Base-by-base conservation (phyloP, 2,329 filamentous ascomycete species). In the Diplodia mutila region DNA sequence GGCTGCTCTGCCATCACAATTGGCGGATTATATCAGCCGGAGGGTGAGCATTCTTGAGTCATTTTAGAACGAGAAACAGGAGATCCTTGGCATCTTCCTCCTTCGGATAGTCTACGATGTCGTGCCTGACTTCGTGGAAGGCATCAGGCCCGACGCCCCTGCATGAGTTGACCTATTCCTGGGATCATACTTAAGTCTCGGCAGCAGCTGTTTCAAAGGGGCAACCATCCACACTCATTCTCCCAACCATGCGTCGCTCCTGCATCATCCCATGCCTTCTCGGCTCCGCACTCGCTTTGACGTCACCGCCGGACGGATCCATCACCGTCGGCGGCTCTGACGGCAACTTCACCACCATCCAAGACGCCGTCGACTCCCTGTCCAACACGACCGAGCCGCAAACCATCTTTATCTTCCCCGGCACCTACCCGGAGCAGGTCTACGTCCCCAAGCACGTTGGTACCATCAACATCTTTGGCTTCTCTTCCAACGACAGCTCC, bases 371-470 rank as follows among this genome's bases (percentile, higher is more conserved):
- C 67, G 72, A 85, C 71, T 81, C 85, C 2, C 81, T 89, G 11
- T 83, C 82, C 0, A 78, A 80, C 1, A 80, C 82, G 3, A 79
- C 82, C 1, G 69, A 74, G 1, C 77, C 78, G 1, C 84, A 86
- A 67, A 85, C 81, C 71, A 87, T 90, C 76, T 89, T 89, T 76
- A 84, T 90, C 74, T 75, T 84, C 69, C 74, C 82, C 2, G 86
- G 86, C 4, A 85, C 82, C 42, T 89, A 89, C 79, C 75, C 74
- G 0, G 86, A 88, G 73, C 86, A 88, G 72, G 85, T 88, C 23
- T 83, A 82, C 70, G 80, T 89, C 42, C 75, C 80, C 1, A 66
- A 75, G 1, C 80, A 83, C 42, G 74, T 71, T 3, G 83, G 83
- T 0, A 76, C 80, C 52, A 79, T 88, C 39, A 84, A 80, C 61